Conservation (phyloP, 495 filamentous ascomycete genomes). For the Aspergillus affinis region DNA sequence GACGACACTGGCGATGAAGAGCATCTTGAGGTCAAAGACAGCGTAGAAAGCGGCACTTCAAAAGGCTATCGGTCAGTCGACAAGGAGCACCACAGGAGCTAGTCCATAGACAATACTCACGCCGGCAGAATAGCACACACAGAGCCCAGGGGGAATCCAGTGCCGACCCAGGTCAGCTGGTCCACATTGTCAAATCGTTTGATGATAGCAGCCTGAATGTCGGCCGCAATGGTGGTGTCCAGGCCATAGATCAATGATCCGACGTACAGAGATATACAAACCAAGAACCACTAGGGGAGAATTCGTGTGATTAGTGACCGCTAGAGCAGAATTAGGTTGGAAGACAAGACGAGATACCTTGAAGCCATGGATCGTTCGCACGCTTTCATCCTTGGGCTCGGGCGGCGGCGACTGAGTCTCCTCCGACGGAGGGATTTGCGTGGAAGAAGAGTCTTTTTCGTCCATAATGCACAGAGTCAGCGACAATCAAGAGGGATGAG, state of each 20-base stretch:
- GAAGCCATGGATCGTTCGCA: neutral
- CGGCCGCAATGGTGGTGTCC: constrained; percentile 42
- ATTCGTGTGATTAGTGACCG: neutral
- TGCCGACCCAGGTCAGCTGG: constrained; percentile 25
- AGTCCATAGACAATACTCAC: neutral
- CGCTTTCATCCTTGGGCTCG: neutral
- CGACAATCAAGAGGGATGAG: neutral
- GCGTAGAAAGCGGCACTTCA: neutral
- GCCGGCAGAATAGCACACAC: constrained; percentile 9
- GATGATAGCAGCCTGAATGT: constrained; percentile 32
- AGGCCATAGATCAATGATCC: constrained; percentile 34
- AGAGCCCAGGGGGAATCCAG: constrained; percentile 25
- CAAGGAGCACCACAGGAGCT: neutral
- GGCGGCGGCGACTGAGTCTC: neutral
- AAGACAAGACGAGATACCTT: neutral
- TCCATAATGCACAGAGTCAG: neutral
- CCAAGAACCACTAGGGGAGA: constrained; percentile 9
- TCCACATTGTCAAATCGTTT: constrained; percentile 23
- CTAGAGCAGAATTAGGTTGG: neutral
- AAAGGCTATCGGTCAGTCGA: neutral
- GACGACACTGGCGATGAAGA: constrained; percentile 15
- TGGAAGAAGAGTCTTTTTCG: neutral
- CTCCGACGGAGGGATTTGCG: neutral
- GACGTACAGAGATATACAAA: constrained; percentile 24
- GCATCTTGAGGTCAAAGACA: neutral